Evolutionary conservation across 1,284 basidiomycete genomes (phyloP), one percentile per base, ranked within the genome.

Genomic region (Cystobasidiaceae sp.): DNA sequence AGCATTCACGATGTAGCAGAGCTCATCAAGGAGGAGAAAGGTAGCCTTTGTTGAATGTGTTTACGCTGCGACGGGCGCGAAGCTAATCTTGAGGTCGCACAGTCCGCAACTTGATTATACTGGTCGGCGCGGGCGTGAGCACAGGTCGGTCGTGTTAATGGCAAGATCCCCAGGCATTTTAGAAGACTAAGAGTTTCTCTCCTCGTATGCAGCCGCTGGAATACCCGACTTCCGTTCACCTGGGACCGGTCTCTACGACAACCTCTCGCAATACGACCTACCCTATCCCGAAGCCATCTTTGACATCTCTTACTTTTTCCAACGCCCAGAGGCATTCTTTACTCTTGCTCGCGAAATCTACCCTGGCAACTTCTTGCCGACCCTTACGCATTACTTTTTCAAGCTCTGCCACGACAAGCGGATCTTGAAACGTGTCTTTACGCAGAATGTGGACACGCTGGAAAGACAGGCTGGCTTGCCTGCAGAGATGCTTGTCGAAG

Each of bases 371-470:
- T 93, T 86, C 77, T 82, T 86, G 46, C 94, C 94, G 0, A 96
- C 93, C 0, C 78, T 85, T 0, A 87, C 93, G 0, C 94, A 98
- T 75, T 89, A 90, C 58, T 97, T 97, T 78, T 84, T 97, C 70
- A 83, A 82, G 44, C 82, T 94, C 21, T 81, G 94, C 41, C 79
- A 84, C 32, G 78, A 84, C 21, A 86, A 87, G 71, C 74, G 77
- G 0, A 80, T 87, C 27, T 81, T 94, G 0, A 82, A 85, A 41
- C 50, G 69, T 17, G 73, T 77, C 15, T 79, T 78, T 71, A 74
- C 75, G 3, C 77, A 78, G 57, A 78, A 79, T 68, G 75, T 76
- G 43, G 94, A 97, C 75, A 96, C 91, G 0, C 83, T 98, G 19
- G 94, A 97, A 75, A 83, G 89, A 2, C 82, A 86, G 0, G 88